phyloP scores from a whole-genome alignment of 2,329 filamentous ascomycete genomes.

The Didymella lethalis region DNA sequence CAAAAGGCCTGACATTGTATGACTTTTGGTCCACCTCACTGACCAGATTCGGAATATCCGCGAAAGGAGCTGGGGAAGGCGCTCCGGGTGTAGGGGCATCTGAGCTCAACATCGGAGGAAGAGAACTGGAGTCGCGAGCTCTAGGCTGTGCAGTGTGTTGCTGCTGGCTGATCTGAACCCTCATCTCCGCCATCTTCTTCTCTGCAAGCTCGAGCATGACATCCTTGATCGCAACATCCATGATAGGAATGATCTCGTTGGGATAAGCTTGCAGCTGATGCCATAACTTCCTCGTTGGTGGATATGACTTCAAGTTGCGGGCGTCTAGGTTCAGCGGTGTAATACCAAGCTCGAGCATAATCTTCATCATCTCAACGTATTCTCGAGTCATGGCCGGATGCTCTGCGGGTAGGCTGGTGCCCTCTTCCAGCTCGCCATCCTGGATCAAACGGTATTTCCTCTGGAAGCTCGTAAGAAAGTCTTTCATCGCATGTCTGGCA shows the following conservation, averaged over 20 bases:
- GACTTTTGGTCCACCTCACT: constrained; percentile 79
- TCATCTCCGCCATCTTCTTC: constrained; percentile 75
- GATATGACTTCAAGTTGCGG: constrained; percentile 89
- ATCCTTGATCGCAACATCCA: constrained; percentile 95
- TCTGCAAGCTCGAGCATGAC: constrained; percentile 89
- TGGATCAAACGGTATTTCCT: constrained; percentile 93
- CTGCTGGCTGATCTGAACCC: constrained; percentile 64
- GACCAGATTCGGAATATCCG: constrained; percentile 71
- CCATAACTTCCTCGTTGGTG: constrained; percentile 91
- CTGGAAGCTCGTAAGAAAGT: constrained; percentile 90
- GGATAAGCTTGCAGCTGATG: constrained; percentile 94
- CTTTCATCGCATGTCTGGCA: constrained; percentile 85
- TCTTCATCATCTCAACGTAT: constrained; percentile 84
- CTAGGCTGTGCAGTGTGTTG: constrained; percentile 56
- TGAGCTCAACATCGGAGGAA: constrained; percentile 80
- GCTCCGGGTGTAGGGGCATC: constrained; percentile 64
- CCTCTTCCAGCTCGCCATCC: constrained; percentile 79
- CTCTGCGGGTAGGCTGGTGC: constrained; percentile 70
- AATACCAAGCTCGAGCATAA: constrained; percentile 87
- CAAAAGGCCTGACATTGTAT: constrained; percentile 90
- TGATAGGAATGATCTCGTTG: constrained; percentile 93
- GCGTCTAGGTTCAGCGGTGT: constrained; percentile 88
- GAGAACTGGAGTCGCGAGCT: constrained; percentile 69
- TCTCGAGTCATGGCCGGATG: constrained; percentile 79
- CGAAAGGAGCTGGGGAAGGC: constrained; percentile 44